A percentile compares a stretch with the other conserved stretches of the same genome.
Conservation (phyloP, 148 eudicot genomes). For the Spergularia bocconei region DNA sequence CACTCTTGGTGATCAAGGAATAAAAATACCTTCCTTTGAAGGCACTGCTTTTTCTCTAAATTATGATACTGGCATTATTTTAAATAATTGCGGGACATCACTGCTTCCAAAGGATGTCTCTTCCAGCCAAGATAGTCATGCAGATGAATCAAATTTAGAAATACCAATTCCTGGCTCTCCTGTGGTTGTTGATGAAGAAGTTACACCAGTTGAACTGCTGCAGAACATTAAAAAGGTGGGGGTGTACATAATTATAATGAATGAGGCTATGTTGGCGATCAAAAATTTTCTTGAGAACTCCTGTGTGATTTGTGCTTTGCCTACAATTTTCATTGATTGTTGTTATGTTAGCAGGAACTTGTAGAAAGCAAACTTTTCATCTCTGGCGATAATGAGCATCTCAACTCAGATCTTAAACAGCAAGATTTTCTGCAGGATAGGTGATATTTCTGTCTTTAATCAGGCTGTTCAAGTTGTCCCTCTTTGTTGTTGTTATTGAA, state of each 20-base stretch:
- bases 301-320: conserved; percentile 11
- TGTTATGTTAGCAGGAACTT: conserved; percentile 37
- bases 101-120: conserved; percentile 26
- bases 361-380: conserved; percentile 18
- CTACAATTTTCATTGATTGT: conserved; percentile 12
- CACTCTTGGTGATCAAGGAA: conserved; percentile 27
- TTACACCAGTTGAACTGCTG: conserved; percentile 27
- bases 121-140: conserved; percentile 19
- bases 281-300: conserved; percentile 4
- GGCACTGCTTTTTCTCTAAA: conserved; percentile 36
- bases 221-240: conserved; percentile 34
- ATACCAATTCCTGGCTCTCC: conserved; percentile 17
- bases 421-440: conserved; percentile 48
- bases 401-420: conserved; percentile 36
- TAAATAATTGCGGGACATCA: conserved; percentile 28
- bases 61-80: conserved; percentile 32
- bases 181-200: conserved; percentile 36
- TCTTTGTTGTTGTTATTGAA: neutral
- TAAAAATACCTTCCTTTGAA: conserved; percentile 28
- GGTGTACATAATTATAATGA: neutral
- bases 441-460: conserved; percentile 29
- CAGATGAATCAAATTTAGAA: conserved; percentile 29
- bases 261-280: neutral
- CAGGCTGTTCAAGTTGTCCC: no score
- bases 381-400: conserved; percentile 20